These are phyloP conservation scores for Ambrosia artemisiifolia DNA, from an alignment of 129 eudicot species.

Conservation along the genomic window DNA sequence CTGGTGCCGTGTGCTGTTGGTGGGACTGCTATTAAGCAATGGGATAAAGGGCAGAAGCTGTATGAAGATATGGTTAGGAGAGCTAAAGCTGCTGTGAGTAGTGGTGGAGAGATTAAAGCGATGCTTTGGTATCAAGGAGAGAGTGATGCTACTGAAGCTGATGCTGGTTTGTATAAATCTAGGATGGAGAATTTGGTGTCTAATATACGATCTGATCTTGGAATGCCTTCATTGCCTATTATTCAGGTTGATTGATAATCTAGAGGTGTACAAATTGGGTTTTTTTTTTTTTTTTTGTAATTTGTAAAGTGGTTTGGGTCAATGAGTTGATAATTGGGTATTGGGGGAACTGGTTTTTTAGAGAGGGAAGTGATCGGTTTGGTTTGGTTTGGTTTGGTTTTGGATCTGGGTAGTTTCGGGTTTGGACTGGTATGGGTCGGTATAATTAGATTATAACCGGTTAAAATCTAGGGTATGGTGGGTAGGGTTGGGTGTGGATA, in stretches of 20 bases:
- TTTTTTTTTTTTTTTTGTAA: no score
- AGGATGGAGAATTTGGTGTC: conserved; percentile 59
- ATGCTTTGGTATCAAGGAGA: conserved; percentile 96
- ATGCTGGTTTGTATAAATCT: conserved; percentile 48
- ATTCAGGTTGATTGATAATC: conserved; percentile 61
- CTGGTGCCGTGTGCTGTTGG: conserved; percentile 86
- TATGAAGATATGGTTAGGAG: conserved; percentile 69
- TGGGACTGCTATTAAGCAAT: conserved; percentile 75
- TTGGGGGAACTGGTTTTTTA: no score
- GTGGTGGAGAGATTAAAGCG: conserved; percentile 64
- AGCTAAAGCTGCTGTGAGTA: conserved; percentile 46
- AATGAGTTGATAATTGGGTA: no score
- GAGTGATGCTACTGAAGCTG: conserved; percentile 45
- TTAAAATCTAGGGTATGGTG: no score
- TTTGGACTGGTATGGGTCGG: no score
- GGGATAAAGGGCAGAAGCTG: conserved; percentile 57
- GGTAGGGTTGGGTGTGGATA: no score
- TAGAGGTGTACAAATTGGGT: no score
- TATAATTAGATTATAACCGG: no score
- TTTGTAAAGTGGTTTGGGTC: no score
- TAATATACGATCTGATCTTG: conserved; percentile 65
- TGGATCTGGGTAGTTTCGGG: no score
- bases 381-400: no score
- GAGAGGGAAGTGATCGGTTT: no score
- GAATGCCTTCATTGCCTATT: conserved; percentile 62